Base-by-base conservation (phyloP, 2,329 filamentous ascomycete species). In the Cladobotryum protrusum region DNA sequence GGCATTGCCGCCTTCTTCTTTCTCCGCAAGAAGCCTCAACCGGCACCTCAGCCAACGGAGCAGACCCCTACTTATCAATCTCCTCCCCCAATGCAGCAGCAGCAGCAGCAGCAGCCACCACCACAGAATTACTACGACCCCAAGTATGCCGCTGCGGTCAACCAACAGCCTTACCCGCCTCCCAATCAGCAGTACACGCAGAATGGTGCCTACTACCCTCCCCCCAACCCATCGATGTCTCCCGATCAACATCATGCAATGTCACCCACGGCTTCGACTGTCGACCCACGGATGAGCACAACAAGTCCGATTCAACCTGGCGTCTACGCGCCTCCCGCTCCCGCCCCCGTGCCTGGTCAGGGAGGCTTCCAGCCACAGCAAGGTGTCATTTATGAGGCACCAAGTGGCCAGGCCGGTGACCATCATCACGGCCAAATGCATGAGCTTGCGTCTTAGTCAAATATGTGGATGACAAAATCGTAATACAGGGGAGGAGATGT, bases 371-470 rank as follows among this genome's bases (percentile, higher is more conserved):
- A 60, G 18, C 53, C 55, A 17, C 59, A 61, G 34, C 59, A 60
- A 12, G 43, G 51, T 5, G 55, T 60, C 3, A 63, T 72, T 19
- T 61, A 72, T 50, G 72, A 74, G 59, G 70, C 68, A 1, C 64
- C 67, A 6, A 29, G 24, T 19, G 63, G 63, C 1, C 63, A 65
- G 15, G 58, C 55, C 4, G 59, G 66, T 12, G 67, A 69, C 9
- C 59, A 68, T 42, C 67, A 70, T 47, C 64, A 56, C 8, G 69
- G 70, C 2, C 58, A 72, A 48, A 67, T 72, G 50, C 69, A 73
- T 40, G 72, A 74, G 61, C 52, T 74, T 56, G 62, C 57, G 12
- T 71, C 24, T 29, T 29, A 29, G 17, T 34, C 41, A 44, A 5
- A 3, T 15, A 15, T n/a, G 20, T 20, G 17, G 1, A 35, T 35